These are phyloP conservation scores for Gastroboletus turbinatus DNA, from an alignment of 1,284 basidiomycete genomes.

Conservation along the genomic window DNA sequence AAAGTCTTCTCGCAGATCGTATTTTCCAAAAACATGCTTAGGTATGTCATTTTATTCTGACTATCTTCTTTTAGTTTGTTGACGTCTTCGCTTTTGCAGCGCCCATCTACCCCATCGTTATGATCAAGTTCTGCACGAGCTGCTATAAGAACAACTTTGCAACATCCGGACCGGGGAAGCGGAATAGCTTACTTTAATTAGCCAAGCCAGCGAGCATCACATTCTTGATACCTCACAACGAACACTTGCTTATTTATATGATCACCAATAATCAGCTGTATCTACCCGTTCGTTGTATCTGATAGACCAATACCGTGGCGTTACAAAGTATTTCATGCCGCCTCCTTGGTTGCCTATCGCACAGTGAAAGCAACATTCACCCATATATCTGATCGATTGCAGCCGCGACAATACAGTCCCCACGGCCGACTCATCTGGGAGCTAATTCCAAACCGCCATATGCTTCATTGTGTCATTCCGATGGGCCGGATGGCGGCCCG, in stretches of 20 bases:
- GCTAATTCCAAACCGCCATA: background rate
- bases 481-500: background rate
- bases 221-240: conserved; percentile 13
- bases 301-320: conserved; percentile 9
- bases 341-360: background rate
- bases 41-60: conserved; percentile 39
- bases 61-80: background rate
- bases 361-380: background rate
- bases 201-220: conserved; percentile 1
- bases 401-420: background rate
- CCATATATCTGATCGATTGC: background rate
- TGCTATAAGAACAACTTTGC: conserved; percentile 40
- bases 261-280: conserved; percentile 18
- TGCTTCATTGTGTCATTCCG: background rate
- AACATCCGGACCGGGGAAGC: background rate
- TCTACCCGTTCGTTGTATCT: conserved; percentile 18
- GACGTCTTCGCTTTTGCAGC: conserved; percentile 35
- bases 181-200: background rate
- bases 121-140: conserved; percentile 63
- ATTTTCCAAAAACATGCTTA: conserved; percentile 79
- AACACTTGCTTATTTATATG: conserved; percentile 6
- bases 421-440: background rate
- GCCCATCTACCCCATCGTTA: conserved; percentile 69
- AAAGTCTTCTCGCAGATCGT: conserved; percentile 79
- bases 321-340: background rate